Conservation (phyloP, 2,329 filamentous ascomycete species). For the Dactylellina leptospora region DNA sequence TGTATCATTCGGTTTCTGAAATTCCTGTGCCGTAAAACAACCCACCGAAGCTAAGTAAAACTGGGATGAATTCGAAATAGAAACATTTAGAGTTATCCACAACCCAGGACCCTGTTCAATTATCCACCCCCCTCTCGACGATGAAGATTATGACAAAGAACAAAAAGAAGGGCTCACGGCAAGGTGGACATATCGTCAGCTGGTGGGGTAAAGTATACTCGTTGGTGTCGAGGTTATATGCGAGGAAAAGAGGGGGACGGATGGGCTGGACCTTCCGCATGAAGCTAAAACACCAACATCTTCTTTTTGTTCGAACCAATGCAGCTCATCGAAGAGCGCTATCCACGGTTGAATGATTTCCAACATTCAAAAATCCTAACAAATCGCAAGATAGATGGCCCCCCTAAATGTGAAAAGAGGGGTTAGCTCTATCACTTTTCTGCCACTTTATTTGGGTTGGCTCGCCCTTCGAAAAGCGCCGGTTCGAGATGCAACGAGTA, state of each 20-base stretch:
- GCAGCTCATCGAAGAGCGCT: slow-evolving; percentile 15
- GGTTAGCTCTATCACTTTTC: too few species aligned
- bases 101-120: slow-evolving; percentile 11
- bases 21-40: slow-evolving; percentile 14
- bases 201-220: background rate
- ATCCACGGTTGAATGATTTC: too few species aligned
- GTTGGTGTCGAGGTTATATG: background rate
- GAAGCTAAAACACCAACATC: background rate
- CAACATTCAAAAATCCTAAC: too few species aligned
- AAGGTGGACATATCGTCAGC: too few species aligned
- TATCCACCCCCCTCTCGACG: background rate
- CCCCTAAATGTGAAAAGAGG: too few species aligned
- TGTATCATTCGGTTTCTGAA: background rate
- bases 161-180: background rate
- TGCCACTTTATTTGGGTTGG: too few species aligned
- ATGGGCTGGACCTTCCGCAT: slow-evolving; percentile 32
- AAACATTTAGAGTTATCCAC: slow-evolving; percentile 12
- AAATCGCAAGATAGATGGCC: too few species aligned
- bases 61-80: background rate
- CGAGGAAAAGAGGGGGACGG: background rate
- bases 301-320: slow-evolving; percentile 3
- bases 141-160: background rate
- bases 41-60: background rate
- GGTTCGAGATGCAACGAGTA: slow-evolving; percentile 5
- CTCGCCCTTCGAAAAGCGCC: background rate